phyloP scores from a whole-genome alignment of 805 yeast genomes.

The Metschnikowia picachoensis region DNA sequence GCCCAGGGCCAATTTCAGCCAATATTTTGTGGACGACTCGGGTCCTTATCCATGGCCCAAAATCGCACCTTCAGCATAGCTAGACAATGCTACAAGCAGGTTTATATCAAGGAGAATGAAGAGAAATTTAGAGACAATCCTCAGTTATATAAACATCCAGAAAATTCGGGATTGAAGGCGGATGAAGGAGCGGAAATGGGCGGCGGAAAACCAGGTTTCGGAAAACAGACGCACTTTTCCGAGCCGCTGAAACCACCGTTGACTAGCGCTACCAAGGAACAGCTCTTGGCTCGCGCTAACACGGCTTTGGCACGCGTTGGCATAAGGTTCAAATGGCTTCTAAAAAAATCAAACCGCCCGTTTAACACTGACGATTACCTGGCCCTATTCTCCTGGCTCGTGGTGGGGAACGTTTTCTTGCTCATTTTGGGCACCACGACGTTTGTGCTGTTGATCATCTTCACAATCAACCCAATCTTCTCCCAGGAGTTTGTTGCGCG shows the following conservation, averaged over 20 bases:
- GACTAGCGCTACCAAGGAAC: conserved; percentile 19
- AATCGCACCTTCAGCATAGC: too few relatives aligned
- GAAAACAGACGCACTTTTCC: too few relatives aligned
- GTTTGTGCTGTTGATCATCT: conserved; percentile 74
- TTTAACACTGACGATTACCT: conserved; percentile 89
- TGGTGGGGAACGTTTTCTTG: conserved; percentile 80
- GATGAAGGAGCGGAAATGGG: too few relatives aligned
- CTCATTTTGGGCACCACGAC: conserved; percentile 89
- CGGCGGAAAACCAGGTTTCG: too few relatives aligned
- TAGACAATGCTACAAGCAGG: too few relatives aligned
- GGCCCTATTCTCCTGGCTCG: conserved; percentile 88
- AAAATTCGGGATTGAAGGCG: too few relatives aligned
- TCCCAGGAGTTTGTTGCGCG: conserved; percentile 88
- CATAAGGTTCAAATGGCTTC: conserved; percentile 60
- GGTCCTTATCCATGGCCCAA: too few relatives aligned
- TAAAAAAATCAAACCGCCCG: conserved; percentile 74
- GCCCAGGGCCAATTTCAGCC: too few relatives aligned
- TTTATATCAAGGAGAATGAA: too few relatives aligned
- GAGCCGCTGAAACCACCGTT: background rate
- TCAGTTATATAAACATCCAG: too few relatives aligned
- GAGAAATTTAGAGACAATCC: too few relatives aligned
- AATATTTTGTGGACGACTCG: too few relatives aligned
- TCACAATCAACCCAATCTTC: conserved; percentile 75
- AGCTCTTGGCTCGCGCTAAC: conserved; percentile 26
- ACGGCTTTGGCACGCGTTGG: conserved; percentile 27